Evolutionary conservation across 2,329 filamentous ascomycete species (phyloP).

Genomic region (Neofusicoccum umdonicola): DNA sequence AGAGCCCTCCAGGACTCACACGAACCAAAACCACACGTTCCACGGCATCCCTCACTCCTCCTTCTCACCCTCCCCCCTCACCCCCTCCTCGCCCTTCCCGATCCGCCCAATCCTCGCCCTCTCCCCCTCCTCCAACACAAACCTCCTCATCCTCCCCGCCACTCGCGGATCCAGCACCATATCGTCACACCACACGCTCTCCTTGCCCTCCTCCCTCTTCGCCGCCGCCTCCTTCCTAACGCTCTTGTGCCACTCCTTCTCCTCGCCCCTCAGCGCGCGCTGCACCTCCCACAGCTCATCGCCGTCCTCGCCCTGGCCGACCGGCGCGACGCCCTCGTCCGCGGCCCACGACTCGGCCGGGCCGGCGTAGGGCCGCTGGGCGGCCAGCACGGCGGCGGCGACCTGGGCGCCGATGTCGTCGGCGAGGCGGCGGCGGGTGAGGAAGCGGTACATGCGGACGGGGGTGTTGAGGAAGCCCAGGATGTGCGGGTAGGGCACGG

Average conservation of each 20-base stretch:
- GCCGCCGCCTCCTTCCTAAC: slow-evolving; percentile 54
- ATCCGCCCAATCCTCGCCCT: slow-evolving; percentile 65
- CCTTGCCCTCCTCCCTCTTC: slow-evolving; percentile 48
- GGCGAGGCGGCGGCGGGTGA: slow-evolving; percentile 80
- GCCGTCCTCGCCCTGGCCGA: slow-evolving; percentile 26
- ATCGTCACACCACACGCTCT: slow-evolving; percentile 70
- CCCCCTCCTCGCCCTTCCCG: slow-evolving; percentile 52
- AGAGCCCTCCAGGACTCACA: too few relatives aligned
- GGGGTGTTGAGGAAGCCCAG: slow-evolving; percentile 91
- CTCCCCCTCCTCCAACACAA: slow-evolving; percentile 67
- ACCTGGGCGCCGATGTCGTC: slow-evolving; percentile 86
- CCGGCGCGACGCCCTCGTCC: slow-evolving; percentile 28
- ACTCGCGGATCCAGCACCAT: slow-evolving; percentile 76
- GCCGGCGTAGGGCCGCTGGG: slow-evolving; percentile 46
- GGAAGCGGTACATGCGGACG: slow-evolving; percentile 79
- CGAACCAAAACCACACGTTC: neutral
- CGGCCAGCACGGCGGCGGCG: slow-evolving; percentile 74
- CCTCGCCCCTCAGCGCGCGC: slow-evolving; percentile 65
- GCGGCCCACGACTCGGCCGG: slow-evolving; percentile 20
- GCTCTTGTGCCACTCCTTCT: slow-evolving; percentile 82
- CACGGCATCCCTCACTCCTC: neutral
- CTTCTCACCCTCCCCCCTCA: neutral
- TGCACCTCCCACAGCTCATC: slow-evolving; percentile 58
- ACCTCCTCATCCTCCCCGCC: slow-evolving; percentile 74
- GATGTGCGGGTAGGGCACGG: slow-evolving; percentile 80